These are phyloP conservation scores for Alternaria viburni DNA, from an alignment of 2,329 filamentous ascomycete species.

Conservation along the genomic window DNA sequence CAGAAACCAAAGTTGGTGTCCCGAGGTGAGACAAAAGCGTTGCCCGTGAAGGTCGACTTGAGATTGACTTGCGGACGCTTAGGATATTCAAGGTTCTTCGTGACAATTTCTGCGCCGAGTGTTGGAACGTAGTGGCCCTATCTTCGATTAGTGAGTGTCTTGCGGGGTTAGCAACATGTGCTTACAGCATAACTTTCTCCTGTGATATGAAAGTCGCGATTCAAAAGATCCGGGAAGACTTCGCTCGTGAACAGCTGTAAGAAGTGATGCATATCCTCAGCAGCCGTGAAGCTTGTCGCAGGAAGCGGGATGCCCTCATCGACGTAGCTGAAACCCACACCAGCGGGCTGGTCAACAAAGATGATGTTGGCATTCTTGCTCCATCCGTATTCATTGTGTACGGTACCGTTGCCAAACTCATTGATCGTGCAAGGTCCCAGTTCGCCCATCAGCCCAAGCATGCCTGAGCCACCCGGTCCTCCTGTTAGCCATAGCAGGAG, in stretches of 20 bases:
- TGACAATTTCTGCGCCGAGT: slow-evolving; percentile 53
- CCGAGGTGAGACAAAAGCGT: slow-evolving; percentile 54
- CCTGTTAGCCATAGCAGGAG: slow-evolving; percentile 53
- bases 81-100: slow-evolving; percentile 52
- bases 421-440: slow-evolving; percentile 49
- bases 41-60: slow-evolving; percentile 55
- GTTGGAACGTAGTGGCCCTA: slow-evolving; percentile 58
- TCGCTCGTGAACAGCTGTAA: slow-evolving; percentile 56
- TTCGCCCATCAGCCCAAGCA: slow-evolving; percentile 48
- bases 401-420: slow-evolving; percentile 46
- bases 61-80: slow-evolving; percentile 52
- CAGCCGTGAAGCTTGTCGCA: slow-evolving; percentile 51
- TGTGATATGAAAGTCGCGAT: slow-evolving; percentile 54
- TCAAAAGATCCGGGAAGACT: slow-evolving; percentile 52
- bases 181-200: slow-evolving; percentile 58
- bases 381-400: slow-evolving; percentile 50
- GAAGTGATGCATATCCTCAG: slow-evolving; percentile 58
- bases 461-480: slow-evolving; percentile 46
- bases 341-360: slow-evolving; percentile 49
- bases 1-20: slow-evolving; percentile 54
- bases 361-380: slow-evolving; percentile 46
- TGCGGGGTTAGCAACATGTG: slow-evolving; percentile 2
- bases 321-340: slow-evolving; percentile 49
- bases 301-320: slow-evolving; percentile 46
- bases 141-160: slow-evolving; percentile 7